Conservation (phyloP, 164 flowering plant genomes). For the Vitis vinifera region ASM3070453v1 NC_081814.1:18719001-18719500, state of each 20-base stretch:
- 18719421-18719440: too few relatives aligned
- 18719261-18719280: too few relatives aligned
- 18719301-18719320: too few relatives aligned
- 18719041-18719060: slow-evolving; percentile 38
- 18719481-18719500: too few relatives aligned
- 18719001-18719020: slow-evolving; percentile 24
- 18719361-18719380: too few relatives aligned
- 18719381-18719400: too few relatives aligned
- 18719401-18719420: too few relatives aligned
- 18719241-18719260: slow-evolving; percentile 34
- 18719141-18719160: slow-evolving; percentile 45
- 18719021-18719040: slow-evolving; percentile 21
- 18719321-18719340: too few relatives aligned
- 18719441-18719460: too few relatives aligned
- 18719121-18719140: slow-evolving; percentile 46
- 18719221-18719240: slow-evolving; percentile 64
- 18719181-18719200: slow-evolving; percentile 47
- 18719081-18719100: slow-evolving; percentile 62
- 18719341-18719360: too few relatives aligned
- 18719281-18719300: too few relatives aligned
- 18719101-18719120: slow-evolving; percentile 37
- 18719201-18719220: slow-evolving; percentile 50
- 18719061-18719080: slow-evolving; percentile 55
- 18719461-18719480: too few relatives aligned
- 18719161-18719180: slow-evolving; percentile 53